Conservation (phyloP, 306 rosid species). For the Vachellia collinsii region DNA sequence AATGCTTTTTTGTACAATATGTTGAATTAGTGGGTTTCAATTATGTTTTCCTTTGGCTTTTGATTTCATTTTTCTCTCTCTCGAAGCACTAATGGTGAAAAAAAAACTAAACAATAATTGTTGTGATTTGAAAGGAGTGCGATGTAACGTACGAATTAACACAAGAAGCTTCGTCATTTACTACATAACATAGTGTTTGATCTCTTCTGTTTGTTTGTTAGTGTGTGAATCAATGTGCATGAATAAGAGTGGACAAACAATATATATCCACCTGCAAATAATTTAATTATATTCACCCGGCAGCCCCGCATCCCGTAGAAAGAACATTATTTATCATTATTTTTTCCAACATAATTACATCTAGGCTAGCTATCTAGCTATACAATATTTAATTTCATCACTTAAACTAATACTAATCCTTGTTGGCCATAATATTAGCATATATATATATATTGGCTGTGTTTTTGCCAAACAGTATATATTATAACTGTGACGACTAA, state of each 20-base stretch:
- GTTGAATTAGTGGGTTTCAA: background rate
- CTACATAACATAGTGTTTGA: conserved; percentile 27
- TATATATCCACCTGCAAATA: background rate
- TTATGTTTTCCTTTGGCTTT: background rate
- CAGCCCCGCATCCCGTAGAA: background rate
- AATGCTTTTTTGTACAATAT: background rate
- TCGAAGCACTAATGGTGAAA: background rate
- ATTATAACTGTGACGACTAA: no score
- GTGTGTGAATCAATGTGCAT: conserved; percentile 3
- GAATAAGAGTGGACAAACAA: background rate
- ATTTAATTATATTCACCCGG: background rate
- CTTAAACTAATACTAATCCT: background rate
- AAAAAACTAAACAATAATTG: conserved; percentile 17
- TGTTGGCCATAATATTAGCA: background rate
- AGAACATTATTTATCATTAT: background rate
- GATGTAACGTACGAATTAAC: conserved; percentile 33
- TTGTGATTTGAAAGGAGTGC: conserved; percentile 41
- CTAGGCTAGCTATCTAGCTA: background rate
- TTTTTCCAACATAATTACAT: background rate
- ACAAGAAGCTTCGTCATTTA: conserved; percentile 43
- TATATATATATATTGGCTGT: background rate
- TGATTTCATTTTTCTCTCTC: conserved; percentile 21
- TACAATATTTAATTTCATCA: background rate
- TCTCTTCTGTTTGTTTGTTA: conserved; percentile 28
- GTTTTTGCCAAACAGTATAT: background rate